Conservation (phyloP, 2,329 filamentous ascomycete species). For the Xenosphaeropsis pyriputrescens region DNA sequence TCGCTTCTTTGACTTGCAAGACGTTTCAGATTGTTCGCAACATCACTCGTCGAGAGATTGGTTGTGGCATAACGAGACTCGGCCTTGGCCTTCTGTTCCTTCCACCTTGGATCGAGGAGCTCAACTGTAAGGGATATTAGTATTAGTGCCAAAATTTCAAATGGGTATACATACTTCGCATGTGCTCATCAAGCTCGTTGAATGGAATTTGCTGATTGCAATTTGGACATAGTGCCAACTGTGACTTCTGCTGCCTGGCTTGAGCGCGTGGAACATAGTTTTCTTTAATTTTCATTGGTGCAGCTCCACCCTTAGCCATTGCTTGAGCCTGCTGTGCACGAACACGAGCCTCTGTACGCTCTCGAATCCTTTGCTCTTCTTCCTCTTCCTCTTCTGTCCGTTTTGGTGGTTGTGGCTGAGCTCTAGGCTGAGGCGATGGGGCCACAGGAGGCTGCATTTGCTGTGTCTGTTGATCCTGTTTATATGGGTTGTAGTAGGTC, state of each 20-base stretch:
- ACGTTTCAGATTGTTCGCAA: slow-evolving; percentile 91
- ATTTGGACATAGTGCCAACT: slow-evolving; percentile 75
- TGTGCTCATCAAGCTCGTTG: slow-evolving; percentile 79
- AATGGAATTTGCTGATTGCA: slow-evolving; percentile 83
- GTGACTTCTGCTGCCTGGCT: slow-evolving; percentile 46
- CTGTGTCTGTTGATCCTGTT: slow-evolving; percentile 15
- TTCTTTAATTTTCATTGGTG: slow-evolving; percentile 78
- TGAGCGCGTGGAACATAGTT: slow-evolving; percentile 84
- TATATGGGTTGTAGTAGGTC: slow-evolving; percentile 37
- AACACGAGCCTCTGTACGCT: slow-evolving; percentile 41
- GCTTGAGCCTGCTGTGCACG: slow-evolving; percentile 65
- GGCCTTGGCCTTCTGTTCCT: slow-evolving; percentile 83
- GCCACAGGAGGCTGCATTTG: slow-evolving; percentile 24
- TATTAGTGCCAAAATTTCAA: neutral
- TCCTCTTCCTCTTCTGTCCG: slow-evolving; percentile 38
- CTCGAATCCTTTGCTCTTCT: slow-evolving; percentile 46
- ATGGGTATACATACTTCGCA: slow-evolving; percentile 49
- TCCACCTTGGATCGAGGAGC: slow-evolving; percentile 85
- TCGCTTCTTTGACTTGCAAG: slow-evolving; percentile 78
- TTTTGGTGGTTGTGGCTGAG: slow-evolving; percentile 13
- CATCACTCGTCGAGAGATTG: slow-evolving; percentile 73
- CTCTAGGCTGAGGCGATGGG: slow-evolving; percentile 18
- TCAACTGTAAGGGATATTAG: slow-evolving; percentile 40
- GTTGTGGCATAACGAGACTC: slow-evolving; percentile 75
- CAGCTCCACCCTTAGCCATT: slow-evolving; percentile 54